These are phyloP conservation scores for Ogataea angusta DNA, from an alignment of 805 yeast genomes.

Conservation along the genomic window DNA sequence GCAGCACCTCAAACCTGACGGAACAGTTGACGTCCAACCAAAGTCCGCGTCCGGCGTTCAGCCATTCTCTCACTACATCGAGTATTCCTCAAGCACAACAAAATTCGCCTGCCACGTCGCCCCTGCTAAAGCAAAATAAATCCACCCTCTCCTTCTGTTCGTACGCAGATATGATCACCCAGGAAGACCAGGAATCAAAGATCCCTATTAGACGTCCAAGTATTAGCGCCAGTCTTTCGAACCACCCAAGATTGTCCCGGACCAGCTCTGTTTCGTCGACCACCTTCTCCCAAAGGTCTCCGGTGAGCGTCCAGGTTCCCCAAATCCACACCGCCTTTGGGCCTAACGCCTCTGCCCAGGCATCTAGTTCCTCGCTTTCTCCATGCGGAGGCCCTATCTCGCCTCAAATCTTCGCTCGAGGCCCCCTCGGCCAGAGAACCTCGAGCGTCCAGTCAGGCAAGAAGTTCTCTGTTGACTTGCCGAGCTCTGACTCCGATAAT, in stretches of 20 bases:
- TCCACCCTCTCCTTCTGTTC: conserved; percentile 57
- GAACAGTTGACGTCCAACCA: conserved; percentile 23
- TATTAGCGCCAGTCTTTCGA: conserved; percentile 41
- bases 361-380: conserved; percentile 9
- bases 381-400: conserved; percentile 15
- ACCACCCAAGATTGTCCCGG: conserved; percentile 25
- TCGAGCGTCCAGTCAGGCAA: conserved; percentile 16
- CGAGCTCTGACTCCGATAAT: conserved; percentile 22
- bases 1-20: conserved; percentile 27
- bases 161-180: conserved; percentile 74
- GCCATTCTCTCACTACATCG: conserved; percentile 11
- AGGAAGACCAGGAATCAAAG: conserved; percentile 50
- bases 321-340: conserved; percentile 15
- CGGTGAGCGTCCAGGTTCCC: conserved; percentile 10
- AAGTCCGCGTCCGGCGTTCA: conserved; percentile 16
- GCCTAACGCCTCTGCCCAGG: conserved; percentile 11
- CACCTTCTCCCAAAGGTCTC: conserved; percentile 22
- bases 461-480: conserved; percentile 27
- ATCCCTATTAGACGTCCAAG: conserved; percentile 57
- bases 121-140: conserved; percentile 26
- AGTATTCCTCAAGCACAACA: conserved; percentile 11
- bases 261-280: conserved; percentile 25
- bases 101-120: conserved; percentile 38
- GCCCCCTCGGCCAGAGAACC: conserved; percentile 21
- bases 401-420: conserved; percentile 12